Conservation (phyloP, 345 rosid genomes). For the Erysimum cheiranthoides region DNA sequence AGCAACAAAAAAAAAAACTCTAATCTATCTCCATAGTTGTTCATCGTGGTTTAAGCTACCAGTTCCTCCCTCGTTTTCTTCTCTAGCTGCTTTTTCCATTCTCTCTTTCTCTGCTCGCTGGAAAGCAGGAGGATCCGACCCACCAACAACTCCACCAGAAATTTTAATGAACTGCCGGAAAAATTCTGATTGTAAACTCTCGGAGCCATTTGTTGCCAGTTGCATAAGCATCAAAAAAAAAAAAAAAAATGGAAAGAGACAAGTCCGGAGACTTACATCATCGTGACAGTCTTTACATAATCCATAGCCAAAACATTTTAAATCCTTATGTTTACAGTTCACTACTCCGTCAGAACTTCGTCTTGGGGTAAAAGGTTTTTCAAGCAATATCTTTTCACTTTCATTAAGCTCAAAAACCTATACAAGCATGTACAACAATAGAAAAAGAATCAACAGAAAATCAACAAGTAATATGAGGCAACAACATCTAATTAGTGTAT, state of each 20-base stretch:
- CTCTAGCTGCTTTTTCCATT: constrained; percentile 52
- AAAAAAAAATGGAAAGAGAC: constrained; percentile 13
- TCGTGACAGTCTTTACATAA: constrained; percentile 69
- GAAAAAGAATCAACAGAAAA: not conserved
- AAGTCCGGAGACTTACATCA: constrained; percentile 51
- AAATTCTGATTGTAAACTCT: constrained; percentile 15
- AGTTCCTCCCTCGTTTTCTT: constrained; percentile 49
- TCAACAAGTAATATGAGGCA: constrained; percentile 8
- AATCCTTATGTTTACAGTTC: constrained; percentile 69
- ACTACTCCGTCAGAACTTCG: constrained; percentile 47
- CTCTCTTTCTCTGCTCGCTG: constrained; percentile 79
- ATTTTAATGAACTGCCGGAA: constrained; percentile 65
- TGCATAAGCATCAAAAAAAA: constrained; percentile 39
- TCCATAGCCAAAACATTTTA: constrained; percentile 56
- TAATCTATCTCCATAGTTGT: constrained; percentile 33
- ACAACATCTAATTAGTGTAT: not conserved
- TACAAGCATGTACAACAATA: constrained; percentile 5
- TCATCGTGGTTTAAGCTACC: constrained; percentile 33
- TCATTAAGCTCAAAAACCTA: constrained; percentile 61
- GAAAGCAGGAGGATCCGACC: constrained; percentile 90
- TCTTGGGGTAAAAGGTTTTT: constrained; percentile 34
- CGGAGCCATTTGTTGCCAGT: constrained; percentile 13
- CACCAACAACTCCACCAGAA: constrained; percentile 84
- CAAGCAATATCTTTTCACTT: constrained; percentile 53
- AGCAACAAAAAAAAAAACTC: not conserved